phyloP scores from a whole-genome alignment of 1,139 yeast species.

The Pichia sp. region DNA sequence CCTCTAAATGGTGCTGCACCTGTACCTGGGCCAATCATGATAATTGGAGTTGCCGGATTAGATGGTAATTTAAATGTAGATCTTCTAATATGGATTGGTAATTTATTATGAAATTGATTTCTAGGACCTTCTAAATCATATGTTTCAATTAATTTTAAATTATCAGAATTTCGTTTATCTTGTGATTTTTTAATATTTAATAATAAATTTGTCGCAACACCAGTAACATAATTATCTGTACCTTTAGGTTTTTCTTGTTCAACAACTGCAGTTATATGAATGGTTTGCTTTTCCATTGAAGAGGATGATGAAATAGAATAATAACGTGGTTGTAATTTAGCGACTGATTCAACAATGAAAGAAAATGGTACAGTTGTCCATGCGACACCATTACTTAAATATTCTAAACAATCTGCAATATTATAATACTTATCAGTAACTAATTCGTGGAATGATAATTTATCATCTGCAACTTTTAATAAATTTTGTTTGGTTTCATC shows the following conservation, averaged over 20 bases:
- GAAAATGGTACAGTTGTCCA: conserved; percentile 82
- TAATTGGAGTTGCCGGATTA: conserved; percentile 74
- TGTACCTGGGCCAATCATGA: conserved; percentile 96
- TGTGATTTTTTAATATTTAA: conserved; percentile 64
- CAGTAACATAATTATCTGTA: conserved; percentile 51
- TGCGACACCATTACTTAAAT: conserved; percentile 52
- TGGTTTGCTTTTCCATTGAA: conserved; percentile 61
- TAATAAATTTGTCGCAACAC: conserved; percentile 87
- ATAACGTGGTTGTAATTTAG: conserved; percentile 87
- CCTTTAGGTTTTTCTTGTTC: conserved; percentile 48
- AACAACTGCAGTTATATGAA: conserved; percentile 88
- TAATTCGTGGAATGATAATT: conserved; percentile 57
- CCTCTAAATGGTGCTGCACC: conserved; percentile 99
- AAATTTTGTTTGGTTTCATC: conserved; percentile 49
- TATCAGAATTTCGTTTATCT: conserved; percentile 33
- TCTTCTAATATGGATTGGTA: conserved; percentile 91
- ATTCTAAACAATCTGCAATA: conserved; percentile 67
- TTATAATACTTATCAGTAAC: conserved; percentile 59
- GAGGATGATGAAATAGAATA: conserved; percentile 95
- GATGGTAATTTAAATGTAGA: conserved; percentile 94
- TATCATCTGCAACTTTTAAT: conserved; percentile 57
- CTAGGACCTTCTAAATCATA: conserved; percentile 85
- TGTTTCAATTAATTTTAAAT: conserved; percentile 42
- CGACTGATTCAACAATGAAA: conserved; percentile 72
- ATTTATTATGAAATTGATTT: conserved; percentile 45